A percentile compares a stretch with the other conserved stretches of the same genome.
These are phyloP conservation scores for Mucor piriformis DNA, from an alignment of 371 early-diverging fungal species.

Conservation along the genomic window DNA sequence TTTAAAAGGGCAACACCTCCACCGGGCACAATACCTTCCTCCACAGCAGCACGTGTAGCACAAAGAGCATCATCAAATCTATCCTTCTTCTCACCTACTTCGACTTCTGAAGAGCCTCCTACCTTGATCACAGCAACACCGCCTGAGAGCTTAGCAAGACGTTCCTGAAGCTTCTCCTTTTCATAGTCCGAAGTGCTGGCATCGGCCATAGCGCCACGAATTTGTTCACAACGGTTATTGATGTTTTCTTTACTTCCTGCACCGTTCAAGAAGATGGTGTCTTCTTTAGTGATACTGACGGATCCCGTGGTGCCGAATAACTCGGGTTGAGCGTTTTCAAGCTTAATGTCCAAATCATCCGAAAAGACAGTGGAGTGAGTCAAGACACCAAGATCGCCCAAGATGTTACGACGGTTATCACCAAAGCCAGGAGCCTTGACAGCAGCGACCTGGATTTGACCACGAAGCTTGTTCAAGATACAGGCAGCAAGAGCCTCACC, in stretches of 20 bases:
- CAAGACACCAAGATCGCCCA: slow-evolving; percentile 95
- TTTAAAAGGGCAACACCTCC: slow-evolving; percentile 97
- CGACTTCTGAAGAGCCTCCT: slow-evolving; percentile 96
- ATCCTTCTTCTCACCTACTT: slow-evolving; percentile 99
- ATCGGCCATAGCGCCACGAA: slow-evolving; percentile 87
- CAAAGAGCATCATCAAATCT: slow-evolving; percentile 95
- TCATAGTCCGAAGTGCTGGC: slow-evolving; percentile 91
- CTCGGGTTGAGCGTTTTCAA: slow-evolving; percentile 90
- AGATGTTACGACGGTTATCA: slow-evolving; percentile 98
- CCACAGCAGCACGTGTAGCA: slow-evolving; percentile 98
- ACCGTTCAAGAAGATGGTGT: slow-evolving; percentile 96
- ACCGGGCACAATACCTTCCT: slow-evolving; percentile 98
- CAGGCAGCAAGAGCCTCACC: slow-evolving; percentile 98
- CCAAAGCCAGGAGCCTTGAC: slow-evolving; percentile 99
- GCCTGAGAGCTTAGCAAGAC: slow-evolving; percentile 95
- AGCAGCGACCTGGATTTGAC: slow-evolving; percentile 93
- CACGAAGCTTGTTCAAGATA: slow-evolving; percentile 98
- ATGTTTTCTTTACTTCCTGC: slow-evolving; percentile 87
- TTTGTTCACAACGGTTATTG: slow-evolving; percentile 93
- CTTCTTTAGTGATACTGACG: slow-evolving; percentile 96
- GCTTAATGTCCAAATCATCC: slow-evolving; percentile 93
- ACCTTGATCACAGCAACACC: slow-evolving; percentile 99
- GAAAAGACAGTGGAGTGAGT: slow-evolving; percentile 95
- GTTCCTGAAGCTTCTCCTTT: slow-evolving; percentile 97
- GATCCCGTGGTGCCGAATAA: slow-evolving; percentile 88